Evolutionary conservation across 371 early-diverging fungal species (phyloP).

Genomic region (Mucor velutinosus): DNA sequence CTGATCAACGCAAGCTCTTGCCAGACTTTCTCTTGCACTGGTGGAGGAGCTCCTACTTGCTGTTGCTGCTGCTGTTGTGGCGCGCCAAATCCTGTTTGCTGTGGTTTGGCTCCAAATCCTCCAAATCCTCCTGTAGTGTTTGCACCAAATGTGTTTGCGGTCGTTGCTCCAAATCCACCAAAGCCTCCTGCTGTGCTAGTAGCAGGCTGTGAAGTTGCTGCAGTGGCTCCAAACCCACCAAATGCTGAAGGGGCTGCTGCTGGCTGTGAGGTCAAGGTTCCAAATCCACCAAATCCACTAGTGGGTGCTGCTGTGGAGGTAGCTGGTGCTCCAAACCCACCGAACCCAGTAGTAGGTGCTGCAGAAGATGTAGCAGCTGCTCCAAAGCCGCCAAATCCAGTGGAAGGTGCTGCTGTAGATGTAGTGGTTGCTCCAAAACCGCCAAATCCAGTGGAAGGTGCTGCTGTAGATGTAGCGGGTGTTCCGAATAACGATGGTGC

Average conservation of each 20-base stretch:
- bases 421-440: slow-evolving; percentile 11
- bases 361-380: slow-evolving; percentile 16
- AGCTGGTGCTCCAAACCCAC: slow-evolving; percentile 8
- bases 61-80: slow-evolving; percentile 33
- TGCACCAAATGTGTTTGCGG: background rate
- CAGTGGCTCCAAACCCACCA: slow-evolving; percentile 18
- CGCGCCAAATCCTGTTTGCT: slow-evolving; percentile 4
- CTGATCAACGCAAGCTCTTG: slow-evolving; percentile 53
- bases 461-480: slow-evolving; percentile 11
- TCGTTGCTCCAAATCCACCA: slow-evolving; percentile 18
- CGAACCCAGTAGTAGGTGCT: slow-evolving; percentile 9
- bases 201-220: background rate
- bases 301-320: slow-evolving; percentile 3
- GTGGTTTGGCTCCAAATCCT: slow-evolving; percentile 19
- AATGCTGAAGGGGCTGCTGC: slow-evolving; percentile 6
- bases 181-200: slow-evolving; percentile 6
- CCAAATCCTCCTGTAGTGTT: slow-evolving; percentile 11
- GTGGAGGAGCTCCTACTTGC: slow-evolving; percentile 13
- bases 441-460: slow-evolving; percentile 11
- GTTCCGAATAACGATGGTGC: slow-evolving; percentile 13
- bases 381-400: slow-evolving; percentile 10
- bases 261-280: slow-evolving; percentile 10
- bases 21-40: slow-evolving; percentile 34
- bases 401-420: slow-evolving; percentile 7
- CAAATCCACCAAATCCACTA: slow-evolving; percentile 16